A percentile compares a stretch with the other conserved stretches of the same genome.
Conservation (phyloP, 2,329 filamentous ascomycete genomes). For the Neurospora crassa region DNA sequence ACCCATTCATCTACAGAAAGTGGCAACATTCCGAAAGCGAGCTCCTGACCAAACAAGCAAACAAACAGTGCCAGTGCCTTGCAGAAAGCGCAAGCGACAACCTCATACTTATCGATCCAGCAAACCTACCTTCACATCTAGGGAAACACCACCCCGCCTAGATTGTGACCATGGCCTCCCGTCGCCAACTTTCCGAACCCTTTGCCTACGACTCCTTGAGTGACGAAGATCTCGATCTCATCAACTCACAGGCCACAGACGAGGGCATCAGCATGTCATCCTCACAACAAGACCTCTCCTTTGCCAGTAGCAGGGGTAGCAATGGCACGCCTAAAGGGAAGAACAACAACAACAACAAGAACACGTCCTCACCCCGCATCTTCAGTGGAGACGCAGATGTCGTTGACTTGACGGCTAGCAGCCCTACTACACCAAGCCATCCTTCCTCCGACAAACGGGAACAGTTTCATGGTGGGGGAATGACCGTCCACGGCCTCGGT, state of each 20-base stretch:
- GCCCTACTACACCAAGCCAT: conserved; percentile 11
- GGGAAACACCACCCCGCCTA: background rate
- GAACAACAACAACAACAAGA: conserved; percentile 13
- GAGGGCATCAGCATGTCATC: conserved; percentile 15
- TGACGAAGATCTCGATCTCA: conserved; percentile 27
- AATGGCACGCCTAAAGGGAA: conserved; percentile 24
- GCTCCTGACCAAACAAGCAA: background rate
- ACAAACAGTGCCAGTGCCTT: background rate
- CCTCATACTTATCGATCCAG: background rate
- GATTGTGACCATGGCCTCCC: background rate
- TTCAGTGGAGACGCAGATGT: conserved; percentile 4
- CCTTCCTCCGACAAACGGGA: background rate
- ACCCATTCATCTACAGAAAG: background rate
- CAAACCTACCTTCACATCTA: background rate
- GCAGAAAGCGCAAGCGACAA: background rate
- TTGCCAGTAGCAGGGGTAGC: conserved; percentile 17
- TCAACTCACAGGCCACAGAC: conserved; percentile 23
- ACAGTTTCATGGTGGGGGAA: background rate
- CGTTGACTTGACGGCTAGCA: conserved; percentile 21
- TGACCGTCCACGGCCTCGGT: conserved; percentile 9
- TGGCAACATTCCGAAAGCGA: background rate
- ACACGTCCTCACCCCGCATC: too few relatives aligned
- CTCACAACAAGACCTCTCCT: background rate
- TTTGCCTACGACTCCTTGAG: conserved; percentile 21
- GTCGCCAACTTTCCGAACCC: background rate